These are phyloP conservation scores for Blastobotrys peoriensis DNA, from an alignment of 805 yeast genomes.

Conservation along the genomic window DNA sequence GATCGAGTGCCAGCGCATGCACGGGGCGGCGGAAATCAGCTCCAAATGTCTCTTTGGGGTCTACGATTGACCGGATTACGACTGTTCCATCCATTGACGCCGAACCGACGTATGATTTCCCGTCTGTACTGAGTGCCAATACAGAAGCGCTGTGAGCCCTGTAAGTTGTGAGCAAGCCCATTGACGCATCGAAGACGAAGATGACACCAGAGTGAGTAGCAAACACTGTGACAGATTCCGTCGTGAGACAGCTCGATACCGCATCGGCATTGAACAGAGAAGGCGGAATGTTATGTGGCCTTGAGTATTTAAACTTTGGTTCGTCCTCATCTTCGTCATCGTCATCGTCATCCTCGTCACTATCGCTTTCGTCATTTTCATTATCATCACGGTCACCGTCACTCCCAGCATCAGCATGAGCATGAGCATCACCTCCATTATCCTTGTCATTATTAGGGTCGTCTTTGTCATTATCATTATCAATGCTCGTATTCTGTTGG, in stretches of 20 bases:
- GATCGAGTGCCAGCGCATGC: slow-evolving; percentile 77
- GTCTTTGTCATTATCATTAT: background rate
- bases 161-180: slow-evolving; percentile 60
- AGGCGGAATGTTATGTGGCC: slow-evolving; percentile 62
- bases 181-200: slow-evolving; percentile 57
- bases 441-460: background rate
- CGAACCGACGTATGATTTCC: slow-evolving; percentile 61
- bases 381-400: slow-evolving; percentile 23
- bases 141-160: slow-evolving; percentile 85
- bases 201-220: slow-evolving; percentile 88
- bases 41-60: slow-evolving; percentile 59
- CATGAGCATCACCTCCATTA: slow-evolving; percentile 4
- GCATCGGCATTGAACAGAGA: slow-evolving; percentile 71
- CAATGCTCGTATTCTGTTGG: background rate
- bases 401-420: slow-evolving; percentile 17
- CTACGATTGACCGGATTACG: slow-evolving; percentile 64
- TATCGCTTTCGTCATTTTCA: slow-evolving; percentile 17
- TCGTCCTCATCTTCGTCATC: slow-evolving; percentile 31
- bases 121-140: slow-evolving; percentile 65
- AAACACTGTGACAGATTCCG: slow-evolving; percentile 59
- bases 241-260: slow-evolving; percentile 61
- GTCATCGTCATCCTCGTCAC: slow-evolving; percentile 29
- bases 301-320: slow-evolving; percentile 58
- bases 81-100: slow-evolving; percentile 95
- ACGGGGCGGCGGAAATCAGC: slow-evolving; percentile 84